Evolutionary conservation across 345 rosid species (phyloP).

Genomic region (Camelina neglecta): DNA sequence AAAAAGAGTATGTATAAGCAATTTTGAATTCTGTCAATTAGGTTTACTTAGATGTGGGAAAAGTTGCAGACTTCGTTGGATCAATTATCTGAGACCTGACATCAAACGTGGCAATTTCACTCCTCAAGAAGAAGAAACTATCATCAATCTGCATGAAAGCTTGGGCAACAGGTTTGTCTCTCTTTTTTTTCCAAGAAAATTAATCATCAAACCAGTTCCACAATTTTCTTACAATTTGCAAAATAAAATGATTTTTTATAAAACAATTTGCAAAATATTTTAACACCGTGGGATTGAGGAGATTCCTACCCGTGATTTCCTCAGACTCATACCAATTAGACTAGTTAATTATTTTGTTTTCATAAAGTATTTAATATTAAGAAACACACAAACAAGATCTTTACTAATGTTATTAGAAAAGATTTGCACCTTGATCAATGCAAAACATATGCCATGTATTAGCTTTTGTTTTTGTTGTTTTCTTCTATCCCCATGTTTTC

Average conservation of each 20-base stretch:
- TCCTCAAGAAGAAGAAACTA: slow-evolving; percentile 71
- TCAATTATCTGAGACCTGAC: slow-evolving; percentile 76
- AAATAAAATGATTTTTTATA: background rate
- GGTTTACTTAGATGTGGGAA: slow-evolving; percentile 84
- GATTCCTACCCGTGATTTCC: slow-evolving; percentile 41
- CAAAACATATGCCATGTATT: slow-evolving; percentile 36
- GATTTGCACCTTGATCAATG: slow-evolving; percentile 30
- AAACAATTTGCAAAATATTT: slow-evolving; percentile 17
- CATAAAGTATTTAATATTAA: background rate
- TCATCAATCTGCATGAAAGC: slow-evolving; percentile 61
- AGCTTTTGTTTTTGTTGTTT: slow-evolving; percentile 30
- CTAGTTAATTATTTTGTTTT: background rate
- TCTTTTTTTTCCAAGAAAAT: background rate
- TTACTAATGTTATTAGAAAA: slow-evolving; percentile 14
- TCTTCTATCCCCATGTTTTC: slow-evolving; percentile 36
- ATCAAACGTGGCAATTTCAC: slow-evolving; percentile 83
- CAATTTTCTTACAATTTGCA: background rate
- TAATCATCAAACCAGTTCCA: slow-evolving; percentile 1
- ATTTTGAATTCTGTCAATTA: slow-evolving; percentile 14
- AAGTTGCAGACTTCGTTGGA: slow-evolving; percentile 89
- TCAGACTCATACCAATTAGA: background rate
- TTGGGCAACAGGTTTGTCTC: slow-evolving; percentile 64
- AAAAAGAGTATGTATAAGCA: background rate
- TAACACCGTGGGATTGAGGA: slow-evolving; percentile 2
- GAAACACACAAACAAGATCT: slow-evolving; percentile 11